Base-by-base conservation (phyloP, 176 grass and related monocot genomes). In the Pontederia paniculata region DNA sequence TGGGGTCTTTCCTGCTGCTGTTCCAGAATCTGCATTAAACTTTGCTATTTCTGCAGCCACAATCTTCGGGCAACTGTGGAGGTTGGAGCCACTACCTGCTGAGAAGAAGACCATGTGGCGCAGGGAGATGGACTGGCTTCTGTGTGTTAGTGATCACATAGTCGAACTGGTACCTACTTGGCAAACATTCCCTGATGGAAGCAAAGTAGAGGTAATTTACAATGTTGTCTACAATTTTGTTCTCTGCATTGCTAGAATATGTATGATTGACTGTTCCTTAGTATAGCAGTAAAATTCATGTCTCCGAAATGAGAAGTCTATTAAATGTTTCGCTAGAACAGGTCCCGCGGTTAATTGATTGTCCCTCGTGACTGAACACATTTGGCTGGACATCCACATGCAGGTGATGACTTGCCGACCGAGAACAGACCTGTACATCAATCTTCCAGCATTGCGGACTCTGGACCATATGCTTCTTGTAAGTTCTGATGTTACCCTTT, bases 41-140 rank as follows among this genome's bases (percentile, higher is more conserved):
- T 15, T 61, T 9, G 16, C 23, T 44, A 12, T 23, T 59, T 41
- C 8, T 45, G 44, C 86, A 98, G 93, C 86, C 2, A 88, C 93
- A 1, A 74, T 98, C 14, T 98, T 98, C 77, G 93, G 93, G 15
- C 93, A 98, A 70, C 69, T 98, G 16, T 98, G 93, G 93, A 88
- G 93, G 55, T 58, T 98, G 73, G 80, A 84, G 55, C 83, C 93
- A 28, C 83, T 98, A 17, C 54, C 72, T 70, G 52, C 62, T 28
- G 93, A 98, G 78, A 98, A 91, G 80, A 84, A 84, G 81, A 75
- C 72, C 10, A 88, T 91, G 93, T 98, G 93, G 93, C 71, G 55
- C 70, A 72, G 87, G 45, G 93, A 98, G 77, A 98, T 98, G 86
- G 80, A 77, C 44, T 98, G 77, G 78, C 80, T 98, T 58, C 81